Evolutionary conservation across 169 alveolate species (phyloP).

Genomic region (Eimeria tenella): DNA sequence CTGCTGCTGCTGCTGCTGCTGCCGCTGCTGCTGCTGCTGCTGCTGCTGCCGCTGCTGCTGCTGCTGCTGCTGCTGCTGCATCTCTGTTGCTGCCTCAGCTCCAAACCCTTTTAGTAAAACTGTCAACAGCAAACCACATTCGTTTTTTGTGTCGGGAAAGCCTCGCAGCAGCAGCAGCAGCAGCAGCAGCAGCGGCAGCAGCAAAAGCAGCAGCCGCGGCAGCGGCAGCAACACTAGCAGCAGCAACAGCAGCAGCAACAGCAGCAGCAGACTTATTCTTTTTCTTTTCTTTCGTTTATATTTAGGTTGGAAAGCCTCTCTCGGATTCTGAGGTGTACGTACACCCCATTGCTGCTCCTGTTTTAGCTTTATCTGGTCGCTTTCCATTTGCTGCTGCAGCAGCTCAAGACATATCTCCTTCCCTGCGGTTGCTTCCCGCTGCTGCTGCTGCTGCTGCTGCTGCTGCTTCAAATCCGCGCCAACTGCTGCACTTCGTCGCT

Average conservation of each 20-base stretch:
- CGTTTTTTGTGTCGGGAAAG: background rate
- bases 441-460: no score
- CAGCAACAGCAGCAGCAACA: background rate
- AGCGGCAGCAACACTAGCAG: background rate
- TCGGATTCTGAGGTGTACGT: background rate
- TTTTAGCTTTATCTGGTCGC: no score
- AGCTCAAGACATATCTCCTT: no score
- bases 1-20: slow-evolving; percentile 25
- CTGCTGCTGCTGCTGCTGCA: slow-evolving; percentile 47
- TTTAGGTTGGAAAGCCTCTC: no score
- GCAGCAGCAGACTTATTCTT: no score
- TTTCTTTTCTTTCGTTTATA: no score
- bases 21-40: slow-evolving; percentile 43
- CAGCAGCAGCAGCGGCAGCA: background rate
- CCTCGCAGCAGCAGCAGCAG: background rate
- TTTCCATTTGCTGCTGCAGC: no score
- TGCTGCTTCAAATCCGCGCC: no score
- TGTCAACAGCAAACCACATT: no score
- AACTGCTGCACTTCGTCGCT: no score
- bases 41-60: slow-evolving; percentile 20
- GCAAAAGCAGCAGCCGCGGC: background rate
- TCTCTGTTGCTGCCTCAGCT: background rate
- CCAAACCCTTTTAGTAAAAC: background rate
- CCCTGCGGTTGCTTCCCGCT: no score
- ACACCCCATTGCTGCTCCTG: background rate